Conservation (phyloP, 2,329 filamentous ascomycete genomes). For the Arthrobotrys conoides region DNA sequence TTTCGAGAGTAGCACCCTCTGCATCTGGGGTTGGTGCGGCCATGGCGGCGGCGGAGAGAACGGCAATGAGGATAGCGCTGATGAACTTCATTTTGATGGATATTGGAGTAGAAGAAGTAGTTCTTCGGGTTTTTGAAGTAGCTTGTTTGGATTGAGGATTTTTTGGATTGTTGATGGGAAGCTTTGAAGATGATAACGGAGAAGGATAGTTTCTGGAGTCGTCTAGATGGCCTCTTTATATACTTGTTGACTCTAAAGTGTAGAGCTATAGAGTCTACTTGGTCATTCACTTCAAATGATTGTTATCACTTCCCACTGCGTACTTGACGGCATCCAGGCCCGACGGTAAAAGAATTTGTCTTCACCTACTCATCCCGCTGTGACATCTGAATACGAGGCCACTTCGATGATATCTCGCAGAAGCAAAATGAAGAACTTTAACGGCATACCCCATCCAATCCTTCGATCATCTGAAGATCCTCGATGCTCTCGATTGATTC, state of each 20-base stretch:
- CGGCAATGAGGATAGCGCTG: constrained; percentile 13
- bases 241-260: neutral
- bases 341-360: constrained; percentile 15
- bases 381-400: no score
- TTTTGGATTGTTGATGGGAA: neutral
- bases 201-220: neutral
- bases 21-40: constrained; percentile 12
- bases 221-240: neutral
- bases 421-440: neutral
- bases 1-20: constrained; percentile 12
- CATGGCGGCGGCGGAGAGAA: constrained; percentile 35
- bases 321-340: neutral
- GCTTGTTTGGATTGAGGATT: neutral
- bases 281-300: no score
- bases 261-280: neutral
- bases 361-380: neutral
- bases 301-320: no score
- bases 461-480: neutral
- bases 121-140: neutral
- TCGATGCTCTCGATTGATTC: neutral
- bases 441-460: neutral
- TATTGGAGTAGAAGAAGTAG: neutral
- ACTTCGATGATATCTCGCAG: neutral
- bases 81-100: constrained; percentile 42
- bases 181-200: neutral